These are phyloP conservation scores for Paracamarosporium sp. DNA, from an alignment of 2,329 filamentous ascomycete species.

Conservation along the genomic window DNA sequence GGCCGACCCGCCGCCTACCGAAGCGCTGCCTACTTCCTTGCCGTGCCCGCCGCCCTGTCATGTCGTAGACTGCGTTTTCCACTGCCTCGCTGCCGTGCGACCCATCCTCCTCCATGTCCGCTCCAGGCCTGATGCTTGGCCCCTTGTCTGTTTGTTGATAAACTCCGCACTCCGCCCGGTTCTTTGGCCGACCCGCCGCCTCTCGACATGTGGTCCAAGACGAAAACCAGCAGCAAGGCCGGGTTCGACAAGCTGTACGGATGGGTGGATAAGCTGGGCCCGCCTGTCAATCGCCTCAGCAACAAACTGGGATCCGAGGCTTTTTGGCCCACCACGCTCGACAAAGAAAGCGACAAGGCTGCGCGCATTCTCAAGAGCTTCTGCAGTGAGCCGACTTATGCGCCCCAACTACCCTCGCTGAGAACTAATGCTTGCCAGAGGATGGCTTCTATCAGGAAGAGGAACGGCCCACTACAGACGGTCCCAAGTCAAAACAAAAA, in stretches of 20 bases:
- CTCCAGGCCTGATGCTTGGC: neutral
- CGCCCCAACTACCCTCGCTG: conserved; percentile 14
- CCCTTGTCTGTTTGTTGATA: conserved; percentile 21
- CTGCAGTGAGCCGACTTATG: conserved; percentile 69
- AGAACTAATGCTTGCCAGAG: conserved; percentile 48
- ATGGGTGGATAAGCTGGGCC: conserved; percentile 71
- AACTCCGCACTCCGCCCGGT: conserved; percentile 19
- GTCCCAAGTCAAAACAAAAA: conserved; percentile 66
- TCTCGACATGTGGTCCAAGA: conserved; percentile 41
- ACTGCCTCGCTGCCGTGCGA: conserved; percentile 10
- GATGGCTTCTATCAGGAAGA: conserved; percentile 73
- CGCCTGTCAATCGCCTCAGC: conserved; percentile 79
- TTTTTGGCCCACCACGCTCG: conserved; percentile 85
- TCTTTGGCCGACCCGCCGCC: conserved; percentile 10
- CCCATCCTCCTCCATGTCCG: conserved; percentile 6
- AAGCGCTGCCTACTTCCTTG: conserved; percentile 7
- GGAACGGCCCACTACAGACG: conserved; percentile 53
- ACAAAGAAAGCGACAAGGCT: conserved; percentile 90
- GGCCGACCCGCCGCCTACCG: conserved; percentile 9
- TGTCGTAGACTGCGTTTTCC: conserved; percentile 4
- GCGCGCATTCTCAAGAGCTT: conserved; percentile 89
- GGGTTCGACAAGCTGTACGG: conserved; percentile 77
- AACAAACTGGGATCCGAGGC: conserved; percentile 83
- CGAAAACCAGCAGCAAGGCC: conserved; percentile 42
- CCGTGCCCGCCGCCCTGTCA: conserved; percentile 6